Conservation (phyloP, 2,329 filamentous ascomycete genomes). For the Pestalotiopsis sp. region DNA sequence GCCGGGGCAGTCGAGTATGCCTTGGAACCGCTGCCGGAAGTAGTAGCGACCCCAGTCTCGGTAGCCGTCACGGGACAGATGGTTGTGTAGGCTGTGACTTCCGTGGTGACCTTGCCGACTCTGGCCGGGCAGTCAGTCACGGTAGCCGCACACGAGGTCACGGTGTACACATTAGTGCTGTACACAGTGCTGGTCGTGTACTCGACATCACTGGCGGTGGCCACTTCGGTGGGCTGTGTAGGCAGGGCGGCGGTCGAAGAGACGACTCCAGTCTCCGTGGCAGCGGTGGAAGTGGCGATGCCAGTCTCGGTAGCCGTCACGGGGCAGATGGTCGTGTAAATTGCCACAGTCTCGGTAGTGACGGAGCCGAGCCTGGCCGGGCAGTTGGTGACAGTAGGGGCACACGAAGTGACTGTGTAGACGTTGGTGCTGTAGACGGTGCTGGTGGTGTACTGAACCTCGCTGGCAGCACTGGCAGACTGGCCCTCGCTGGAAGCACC, state of each 20-base stretch:
- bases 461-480: background rate
- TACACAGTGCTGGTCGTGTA: constrained; percentile 26
- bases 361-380: constrained; percentile 40
- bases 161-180: constrained; percentile 33
- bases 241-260: background rate
- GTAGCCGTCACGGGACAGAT: constrained; percentile 39
- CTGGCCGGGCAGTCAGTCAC: constrained; percentile 38
- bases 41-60: constrained; percentile 17
- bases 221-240: background rate
- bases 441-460: constrained; percentile 14
- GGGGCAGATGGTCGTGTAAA: constrained; percentile 48
- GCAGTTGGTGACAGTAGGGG: constrained; percentile 36
- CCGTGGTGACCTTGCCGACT: constrained; percentile 41
- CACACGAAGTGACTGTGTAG: constrained; percentile 34
- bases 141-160: constrained; percentile 31
- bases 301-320: constrained; percentile 26
- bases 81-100: constrained; percentile 44
- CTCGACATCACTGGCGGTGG: background rate
- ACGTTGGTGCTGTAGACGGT: constrained; percentile 34
- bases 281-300: background rate
- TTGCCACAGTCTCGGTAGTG: constrained; percentile 40
- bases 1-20: constrained; percentile 9
- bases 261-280: background rate
- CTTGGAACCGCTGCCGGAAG: background rate
- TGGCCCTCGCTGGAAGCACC: constrained; percentile 6